Evolutionary conservation across 768 basidiomycete genomes (phyloP), one percentile per base, ranked within the genome.

Genomic region (Lentinula sp.): DNA sequence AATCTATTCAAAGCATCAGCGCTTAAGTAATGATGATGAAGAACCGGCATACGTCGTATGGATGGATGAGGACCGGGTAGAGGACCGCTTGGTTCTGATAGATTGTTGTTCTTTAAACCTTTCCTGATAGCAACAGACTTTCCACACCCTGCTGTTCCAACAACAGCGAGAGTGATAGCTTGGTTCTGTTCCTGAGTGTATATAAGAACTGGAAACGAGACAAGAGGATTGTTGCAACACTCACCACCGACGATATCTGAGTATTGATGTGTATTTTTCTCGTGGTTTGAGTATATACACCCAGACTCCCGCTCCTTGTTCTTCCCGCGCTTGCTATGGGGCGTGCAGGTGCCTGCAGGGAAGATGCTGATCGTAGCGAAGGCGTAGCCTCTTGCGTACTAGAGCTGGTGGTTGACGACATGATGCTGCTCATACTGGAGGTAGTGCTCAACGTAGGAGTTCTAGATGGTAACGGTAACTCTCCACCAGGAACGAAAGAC

Each of bases 51-150:
- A 82, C 81, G 82, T 59, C 70, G 72, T 54, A 74, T 70, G n/a
- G 79, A 76, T 42, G 73, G 64, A 45, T 72, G 65, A 37, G 68
- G 62, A 40, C 65, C 66, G 60, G 69, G 60, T 48, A 67, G 75
- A 66, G 65, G 73, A 68, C 67, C 74, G 67, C 68, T 69, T 35
- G 81, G 70, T 57, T 82, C 79, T 37, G 76, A 74, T 15, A 90
- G 75, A 15, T 78, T 76, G 65, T 84, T 87, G 2, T 80, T 77
- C 64, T 83, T 85, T 59, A 94, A 76, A 10, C 93, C 94, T 69
- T 87, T 88, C 39, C 79, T 77, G 63, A 97, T 90, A 54, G 93
- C 80, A 2, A 85, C 84, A 1, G 91, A 88, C 74, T 98, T 98
- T 62, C 95, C 96, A 62, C 90, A 93, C 37, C 86, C 82, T 42